A percentile compares a stretch with the other conserved stretches of the same genome.
Conservation (phyloP, 2,329 filamentous ascomycete genomes). For the Ceratocystis colombiana region DNA sequence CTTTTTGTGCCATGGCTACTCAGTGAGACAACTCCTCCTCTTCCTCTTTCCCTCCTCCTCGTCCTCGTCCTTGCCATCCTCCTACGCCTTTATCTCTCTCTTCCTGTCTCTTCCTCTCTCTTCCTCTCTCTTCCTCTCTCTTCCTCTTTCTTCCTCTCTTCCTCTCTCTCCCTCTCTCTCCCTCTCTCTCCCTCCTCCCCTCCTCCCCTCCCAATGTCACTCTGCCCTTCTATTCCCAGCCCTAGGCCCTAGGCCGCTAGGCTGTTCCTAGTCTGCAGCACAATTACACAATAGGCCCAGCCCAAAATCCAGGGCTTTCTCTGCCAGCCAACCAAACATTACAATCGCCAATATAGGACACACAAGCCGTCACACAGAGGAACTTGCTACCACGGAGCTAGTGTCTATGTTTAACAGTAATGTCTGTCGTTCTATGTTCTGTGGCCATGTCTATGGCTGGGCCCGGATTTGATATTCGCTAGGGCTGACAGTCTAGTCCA, state of each 20-base stretch:
- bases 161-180: no score
- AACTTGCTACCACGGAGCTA: background rate
- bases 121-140: no score
- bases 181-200: no score
- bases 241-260: background rate
- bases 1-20: background rate
- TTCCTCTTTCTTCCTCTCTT: no score
- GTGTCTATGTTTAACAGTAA: background rate
- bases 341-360: background rate
- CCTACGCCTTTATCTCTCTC: no score
- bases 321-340: background rate
- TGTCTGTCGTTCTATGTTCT: no score
- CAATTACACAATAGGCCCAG: background rate
- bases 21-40: background rate
- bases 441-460: background rate
- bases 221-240: background rate
- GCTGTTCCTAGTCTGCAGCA: background rate
- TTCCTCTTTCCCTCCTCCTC: no score
- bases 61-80: no score
- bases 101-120: no score
- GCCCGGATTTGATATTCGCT: background rate
- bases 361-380: slow-evolving; percentile 1
- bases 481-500: background rate
- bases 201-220: no score
- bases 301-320: background rate